Evolutionary conservation across 176 grass and related monocot species (phyloP).

Genomic region (Alopecurus myosuroides): DNA sequence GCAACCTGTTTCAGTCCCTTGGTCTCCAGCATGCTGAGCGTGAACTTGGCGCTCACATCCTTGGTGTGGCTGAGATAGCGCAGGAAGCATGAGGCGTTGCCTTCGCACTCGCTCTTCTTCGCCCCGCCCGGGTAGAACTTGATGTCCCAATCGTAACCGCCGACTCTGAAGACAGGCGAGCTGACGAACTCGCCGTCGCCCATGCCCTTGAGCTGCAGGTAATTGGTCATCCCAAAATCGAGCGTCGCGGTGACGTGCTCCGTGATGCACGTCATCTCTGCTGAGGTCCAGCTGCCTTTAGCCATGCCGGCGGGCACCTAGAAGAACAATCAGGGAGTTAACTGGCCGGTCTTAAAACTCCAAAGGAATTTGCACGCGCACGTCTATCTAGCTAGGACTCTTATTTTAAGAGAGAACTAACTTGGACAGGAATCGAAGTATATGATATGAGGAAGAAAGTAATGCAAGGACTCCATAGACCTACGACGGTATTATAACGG

Average conservation of each 20-base stretch:
- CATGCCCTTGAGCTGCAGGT: constrained; percentile 30
- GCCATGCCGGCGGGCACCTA: not conserved
- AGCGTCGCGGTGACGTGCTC: constrained; percentile 15
- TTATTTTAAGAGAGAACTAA: too few species aligned
- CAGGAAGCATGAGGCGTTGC: not conserved
- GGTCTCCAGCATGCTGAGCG: not conserved
- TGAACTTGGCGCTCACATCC: not conserved
- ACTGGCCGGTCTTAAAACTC: too few species aligned
- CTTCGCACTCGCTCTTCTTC: not conserved
- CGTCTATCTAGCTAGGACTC: too few species aligned
- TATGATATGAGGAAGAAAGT: too few species aligned
- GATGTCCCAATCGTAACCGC: constrained; percentile 29
- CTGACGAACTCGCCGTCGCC: constrained; percentile 18
- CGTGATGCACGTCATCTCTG: not conserved
- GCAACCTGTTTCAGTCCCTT: not conserved
- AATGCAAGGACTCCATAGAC: too few species aligned
- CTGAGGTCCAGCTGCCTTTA: not conserved
- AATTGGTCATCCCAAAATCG: constrained; percentile 16
- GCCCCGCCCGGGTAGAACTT: constrained; percentile 22
- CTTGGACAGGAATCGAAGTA: too few species aligned
- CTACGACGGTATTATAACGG: too few species aligned
- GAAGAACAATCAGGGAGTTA: too few species aligned
- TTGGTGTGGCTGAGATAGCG: not conserved
- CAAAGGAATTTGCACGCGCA: not conserved
- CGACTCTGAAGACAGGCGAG: constrained; percentile 28